Conservation (phyloP, 148 eudicot genomes). For the Rhododendron henanense region DNA sequence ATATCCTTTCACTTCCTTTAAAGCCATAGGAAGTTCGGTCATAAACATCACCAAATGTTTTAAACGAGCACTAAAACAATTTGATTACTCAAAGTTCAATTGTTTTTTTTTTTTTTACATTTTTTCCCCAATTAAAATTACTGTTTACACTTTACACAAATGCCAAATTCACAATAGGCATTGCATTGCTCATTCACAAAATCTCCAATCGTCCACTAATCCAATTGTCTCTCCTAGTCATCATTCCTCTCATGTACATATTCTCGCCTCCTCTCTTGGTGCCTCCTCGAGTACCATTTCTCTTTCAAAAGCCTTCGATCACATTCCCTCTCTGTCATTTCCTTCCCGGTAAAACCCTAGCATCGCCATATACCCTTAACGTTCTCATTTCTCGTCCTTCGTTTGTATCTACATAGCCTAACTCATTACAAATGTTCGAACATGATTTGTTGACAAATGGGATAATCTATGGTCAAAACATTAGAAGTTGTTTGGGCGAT, state of each 20-base stretch:
- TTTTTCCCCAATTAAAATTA: background rate
- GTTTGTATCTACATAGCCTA: background rate
- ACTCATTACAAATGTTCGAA: background rate
- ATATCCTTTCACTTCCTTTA: no score
- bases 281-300: background rate
- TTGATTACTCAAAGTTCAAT: background rate
- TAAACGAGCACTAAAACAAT: background rate
- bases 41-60: no score
- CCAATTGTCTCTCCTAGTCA: background rate
- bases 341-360: background rate
- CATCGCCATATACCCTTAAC: background rate
- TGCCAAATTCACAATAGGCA: background rate
- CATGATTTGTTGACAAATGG: background rate
- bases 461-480: background rate
- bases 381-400: background rate
- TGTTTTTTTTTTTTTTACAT: no score
- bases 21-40: no score
- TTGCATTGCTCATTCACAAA: no score
- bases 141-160: no score
- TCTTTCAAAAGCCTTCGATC: background rate
- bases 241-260: background rate
- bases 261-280: background rate
- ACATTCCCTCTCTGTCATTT: background rate
- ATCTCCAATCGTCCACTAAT: no score
- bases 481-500: background rate